phyloP scores from a whole-genome alignment of 306 rosid species.

The Rubus idaeus region DNA sequence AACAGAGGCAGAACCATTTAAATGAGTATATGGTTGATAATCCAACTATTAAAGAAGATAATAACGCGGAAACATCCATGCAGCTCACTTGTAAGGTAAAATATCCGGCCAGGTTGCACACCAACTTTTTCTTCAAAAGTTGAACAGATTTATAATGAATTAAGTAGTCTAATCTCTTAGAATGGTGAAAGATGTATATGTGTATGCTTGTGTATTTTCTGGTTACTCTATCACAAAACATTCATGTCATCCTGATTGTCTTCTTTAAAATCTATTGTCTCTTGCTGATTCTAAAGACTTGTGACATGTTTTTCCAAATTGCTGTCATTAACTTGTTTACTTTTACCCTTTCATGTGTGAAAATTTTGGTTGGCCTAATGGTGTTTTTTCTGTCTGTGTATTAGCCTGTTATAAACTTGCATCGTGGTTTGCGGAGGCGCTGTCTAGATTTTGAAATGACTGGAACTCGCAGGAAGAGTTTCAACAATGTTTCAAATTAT shows the following conservation, averaged over 20 bases:
- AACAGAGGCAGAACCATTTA: constrained; percentile 34
- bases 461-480: constrained; percentile 50
- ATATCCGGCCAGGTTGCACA: background rate
- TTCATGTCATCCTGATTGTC: background rate
- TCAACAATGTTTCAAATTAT: constrained; percentile 40
- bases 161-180: background rate
- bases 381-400: constrained; percentile 25
- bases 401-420: constrained; percentile 56
- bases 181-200: background rate
- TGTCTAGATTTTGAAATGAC: constrained; percentile 82
- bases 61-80: constrained; percentile 38
- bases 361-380: constrained; percentile 6
- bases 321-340: background rate
- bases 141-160: constrained; percentile 6
- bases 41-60: constrained; percentile 33
- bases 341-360: background rate
- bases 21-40: constrained; percentile 27
- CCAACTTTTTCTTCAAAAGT: constrained; percentile 1
- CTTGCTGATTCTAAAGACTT: background rate
- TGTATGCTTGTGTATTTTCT: background rate
- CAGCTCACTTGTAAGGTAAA: constrained; percentile 46
- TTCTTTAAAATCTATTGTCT: background rate
- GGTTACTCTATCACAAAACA: background rate
- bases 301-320: background rate
- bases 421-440: constrained; percentile 74